Evolutionary conservation across 306 rosid species (phyloP), one percentile per base, ranked within the genome.

Genomic region (Leucaena leucocephala): DNA sequence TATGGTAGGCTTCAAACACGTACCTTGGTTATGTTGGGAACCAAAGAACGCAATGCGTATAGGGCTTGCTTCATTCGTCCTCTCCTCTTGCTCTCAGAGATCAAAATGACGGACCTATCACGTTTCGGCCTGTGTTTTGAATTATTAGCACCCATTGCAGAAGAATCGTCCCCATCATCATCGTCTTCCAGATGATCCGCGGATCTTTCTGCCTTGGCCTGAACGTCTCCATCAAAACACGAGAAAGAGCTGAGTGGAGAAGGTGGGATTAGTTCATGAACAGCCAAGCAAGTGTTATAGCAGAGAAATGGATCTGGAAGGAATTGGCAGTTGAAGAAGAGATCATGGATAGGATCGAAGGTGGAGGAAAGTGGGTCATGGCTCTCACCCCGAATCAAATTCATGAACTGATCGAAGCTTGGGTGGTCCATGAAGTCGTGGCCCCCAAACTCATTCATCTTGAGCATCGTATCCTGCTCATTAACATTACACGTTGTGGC

Each of bases 61-160:
- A 88, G 91, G 78, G 85, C 83, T 12, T 87, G 92, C 79, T 90
- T 90, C 95, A 88, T 84, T 44, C 78, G 81, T 6, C 87, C 87
- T 57, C 96, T 87, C 52, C 94, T 86, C 78, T 74, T 87, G 42
- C 89, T 57, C 83, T 94, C 96, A 0, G 91, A 92, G 45, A 85
- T 63, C 91, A 90, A 79, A 68, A 96, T 88, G 74, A 89, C 84
- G 8, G 96, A 84, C 71, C 94, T 72, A 44, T 94, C 97, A 50
- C 39, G 64, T 74, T 90, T 92, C 2, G 48, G 50, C 67, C 82
- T 82, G 70, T 80, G 77, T 6, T 77, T 16, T 50, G 57, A 50
- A 50, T 50, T 15, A 50, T 50, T 16, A 50, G 4, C 57, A 15
- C 57, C 17, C 4, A 5, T 79, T 35, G 54, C 82, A 8, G 91